Evolutionary conservation across 1,284 basidiomycete genomes (phyloP), one percentile per base, ranked within the genome.

Genomic region (Moniliella sp.): DNA sequence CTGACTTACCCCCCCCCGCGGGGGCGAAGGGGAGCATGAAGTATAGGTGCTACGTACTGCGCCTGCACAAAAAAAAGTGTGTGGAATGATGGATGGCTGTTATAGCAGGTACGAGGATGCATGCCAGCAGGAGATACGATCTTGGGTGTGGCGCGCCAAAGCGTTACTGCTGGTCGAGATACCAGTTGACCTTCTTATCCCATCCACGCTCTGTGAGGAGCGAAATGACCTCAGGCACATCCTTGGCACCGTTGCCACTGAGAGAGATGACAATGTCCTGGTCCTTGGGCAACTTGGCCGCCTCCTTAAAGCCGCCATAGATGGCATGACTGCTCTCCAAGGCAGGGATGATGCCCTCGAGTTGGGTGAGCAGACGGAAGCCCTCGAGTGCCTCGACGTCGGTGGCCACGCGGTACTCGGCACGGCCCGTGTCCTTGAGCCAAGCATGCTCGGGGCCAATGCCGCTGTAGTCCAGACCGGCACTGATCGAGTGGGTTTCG

Each of bases 381-480:
- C 83, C 91, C 25, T 79, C 69, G 18, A 97, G 67, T 3, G 83
- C 84, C 56, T 99, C 70, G 55, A 86, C 77, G 55, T 97, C 91
- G 2, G 81, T 93, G 5, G 88, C 88, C 7, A 72, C 75, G 11
- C 78, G 71, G 63, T 94, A 97, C 59, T 94, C 81, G 0, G 84
- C 91, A 33, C 91, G 68, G 11, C 81, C 80, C 2, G 75, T 76
- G 57, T 91, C 81, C 64, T 94, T 94, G 57, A 99, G 67, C 75
- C 77, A 91, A 30, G 86, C 77, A 61, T 94, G 88, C 63, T 99
- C 91, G 5, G 91, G 91, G 9, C 91, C 91, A 32, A 97, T 91
- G 50, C 81, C 59, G 40, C 66, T 54, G 56, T 63, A 64, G 48
- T 63, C 62, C n/a, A 91, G 67, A 25, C 88, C 91, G 31, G 91